phyloP scores from a whole-genome alignment of 352 stramenopile species.

The Pythium myriotylum region DNA sequence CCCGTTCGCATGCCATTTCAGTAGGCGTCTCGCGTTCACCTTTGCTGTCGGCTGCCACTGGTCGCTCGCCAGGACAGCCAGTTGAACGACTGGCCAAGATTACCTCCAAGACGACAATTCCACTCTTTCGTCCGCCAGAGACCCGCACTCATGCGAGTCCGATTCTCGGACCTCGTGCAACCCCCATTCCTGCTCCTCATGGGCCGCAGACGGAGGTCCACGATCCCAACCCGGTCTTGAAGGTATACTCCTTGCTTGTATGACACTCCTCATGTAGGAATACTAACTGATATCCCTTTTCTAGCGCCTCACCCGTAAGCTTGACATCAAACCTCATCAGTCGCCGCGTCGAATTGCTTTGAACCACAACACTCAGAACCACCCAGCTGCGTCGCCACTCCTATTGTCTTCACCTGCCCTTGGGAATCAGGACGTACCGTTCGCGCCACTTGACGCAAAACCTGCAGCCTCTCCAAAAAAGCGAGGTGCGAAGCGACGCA shows the following conservation, averaged over 20 bases:
- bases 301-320: constrained; percentile 51
- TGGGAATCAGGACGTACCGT: constrained; percentile 4
- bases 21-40: constrained; percentile 31
- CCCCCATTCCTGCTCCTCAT: constrained; percentile 24
- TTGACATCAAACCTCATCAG: constrained; percentile 81
- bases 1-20: constrained; percentile 6
- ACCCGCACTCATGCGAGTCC: constrained; percentile 41
- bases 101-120: constrained; percentile 37
- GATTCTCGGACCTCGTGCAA: constrained; percentile 49
- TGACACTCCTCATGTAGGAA: background rate
- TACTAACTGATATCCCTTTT: background rate
- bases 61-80: constrained; percentile 12
- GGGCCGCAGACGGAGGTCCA: constrained; percentile 14
- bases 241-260: constrained; percentile 16
- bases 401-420: constrained; percentile 11
- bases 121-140: constrained; percentile 27
- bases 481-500: constrained; percentile 35
- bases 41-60: constrained; percentile 37
- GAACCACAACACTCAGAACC: constrained; percentile 27
- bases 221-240: constrained; percentile 34
- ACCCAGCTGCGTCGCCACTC: constrained; percentile 15
- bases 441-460: constrained; percentile 9
- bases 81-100: constrained; percentile 72
- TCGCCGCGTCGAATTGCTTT: constrained; percentile 57
- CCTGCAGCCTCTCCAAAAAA: constrained; percentile 33